These are phyloP conservation scores for Suhomyces kunorum DNA, from an alignment of 1,139 yeast genomes.

Conservation along the genomic window DNA sequence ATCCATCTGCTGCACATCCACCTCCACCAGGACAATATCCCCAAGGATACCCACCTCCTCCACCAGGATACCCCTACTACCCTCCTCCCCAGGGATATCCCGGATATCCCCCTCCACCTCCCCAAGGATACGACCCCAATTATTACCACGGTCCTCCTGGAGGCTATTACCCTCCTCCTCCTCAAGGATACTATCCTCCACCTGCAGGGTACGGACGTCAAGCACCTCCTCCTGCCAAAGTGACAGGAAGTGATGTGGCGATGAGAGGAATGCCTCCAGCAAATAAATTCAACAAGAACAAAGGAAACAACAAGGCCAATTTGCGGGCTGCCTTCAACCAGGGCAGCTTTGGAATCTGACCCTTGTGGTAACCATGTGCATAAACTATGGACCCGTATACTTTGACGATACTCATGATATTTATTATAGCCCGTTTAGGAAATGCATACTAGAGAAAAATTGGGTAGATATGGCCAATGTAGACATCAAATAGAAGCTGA, in stretches of 20 bases:
- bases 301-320: constrained; percentile 37
- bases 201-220: constrained; percentile 16
- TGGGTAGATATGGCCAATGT: too few species aligned
- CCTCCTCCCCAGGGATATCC: constrained; percentile 10
- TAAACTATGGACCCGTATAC: not conserved
- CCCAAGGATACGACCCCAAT: constrained; percentile 14
- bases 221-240: constrained; percentile 17
- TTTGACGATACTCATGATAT: not conserved
- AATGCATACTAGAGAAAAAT: not conserved
- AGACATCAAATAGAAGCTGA: too few species aligned
- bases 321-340: constrained; percentile 46
- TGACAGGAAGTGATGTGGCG: constrained; percentile 33
- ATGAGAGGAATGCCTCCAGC: constrained; percentile 43
- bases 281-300: constrained; percentile 37
- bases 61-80: constrained; percentile 3
- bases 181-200: constrained; percentile 18
- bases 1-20: constrained; percentile 1
- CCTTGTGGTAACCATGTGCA: not conserved
- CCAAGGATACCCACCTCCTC: constrained; percentile 11
- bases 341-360: constrained; percentile 43
- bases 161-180: constrained; percentile 19
- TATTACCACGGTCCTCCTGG: constrained; percentile 17
- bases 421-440: constrained; percentile 1
- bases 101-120: constrained; percentile 13
- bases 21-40: constrained; percentile 9